These are phyloP conservation scores for Gorgonomyces haynaldii DNA, from an alignment of 192 early-diverging fungal genomes.

Conservation along the genomic window DNA sequence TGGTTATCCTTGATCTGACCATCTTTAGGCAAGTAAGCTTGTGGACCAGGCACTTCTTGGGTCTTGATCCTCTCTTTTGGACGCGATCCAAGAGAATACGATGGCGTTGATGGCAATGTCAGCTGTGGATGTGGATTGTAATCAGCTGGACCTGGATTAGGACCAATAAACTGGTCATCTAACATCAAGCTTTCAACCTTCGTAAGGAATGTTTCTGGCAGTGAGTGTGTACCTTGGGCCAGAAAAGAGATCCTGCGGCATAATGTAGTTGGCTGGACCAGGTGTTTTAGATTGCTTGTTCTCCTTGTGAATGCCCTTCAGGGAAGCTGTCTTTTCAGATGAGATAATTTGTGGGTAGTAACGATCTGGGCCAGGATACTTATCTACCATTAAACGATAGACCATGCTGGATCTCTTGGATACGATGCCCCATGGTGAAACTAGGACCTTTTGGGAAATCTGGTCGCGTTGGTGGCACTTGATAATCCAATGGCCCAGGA, in stretches of 20 bases:
- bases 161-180: slow-evolving; percentile 14
- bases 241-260: slow-evolving; percentile 26
- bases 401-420: slow-evolving; percentile 13
- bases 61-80: slow-evolving; percentile 8
- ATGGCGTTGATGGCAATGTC: slow-evolving; percentile 15
- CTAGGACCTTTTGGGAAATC: slow-evolving; percentile 20
- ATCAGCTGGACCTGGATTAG: slow-evolving; percentile 24
- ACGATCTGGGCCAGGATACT: slow-evolving; percentile 22
- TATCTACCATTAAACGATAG: neutral
- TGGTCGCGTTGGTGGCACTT: slow-evolving; percentile 15
- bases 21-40: slow-evolving; percentile 34
- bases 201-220: slow-evolving; percentile 15
- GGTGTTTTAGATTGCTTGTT: slow-evolving; percentile 35
- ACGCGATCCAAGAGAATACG: slow-evolving; percentile 20
- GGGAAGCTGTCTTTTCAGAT: slow-evolving; percentile 27
- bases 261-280: slow-evolving; percentile 45
- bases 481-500: slow-evolving; percentile 42
- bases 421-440: slow-evolving; percentile 20
- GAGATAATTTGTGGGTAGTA: slow-evolving; percentile 31
- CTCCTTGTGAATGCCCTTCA: slow-evolving; percentile 42
- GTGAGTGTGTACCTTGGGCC: slow-evolving; percentile 36
- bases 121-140: slow-evolving; percentile 23
- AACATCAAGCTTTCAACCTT: slow-evolving; percentile 5
- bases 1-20: slow-evolving; percentile 37
- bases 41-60: slow-evolving; percentile 30